Percentiles rank a stretch among this genome's conserved stretches.
phyloP scores from a whole-genome alignment of 2,329 filamentous ascomycete genomes.

The Colletotrichum higginsianum region DNA sequence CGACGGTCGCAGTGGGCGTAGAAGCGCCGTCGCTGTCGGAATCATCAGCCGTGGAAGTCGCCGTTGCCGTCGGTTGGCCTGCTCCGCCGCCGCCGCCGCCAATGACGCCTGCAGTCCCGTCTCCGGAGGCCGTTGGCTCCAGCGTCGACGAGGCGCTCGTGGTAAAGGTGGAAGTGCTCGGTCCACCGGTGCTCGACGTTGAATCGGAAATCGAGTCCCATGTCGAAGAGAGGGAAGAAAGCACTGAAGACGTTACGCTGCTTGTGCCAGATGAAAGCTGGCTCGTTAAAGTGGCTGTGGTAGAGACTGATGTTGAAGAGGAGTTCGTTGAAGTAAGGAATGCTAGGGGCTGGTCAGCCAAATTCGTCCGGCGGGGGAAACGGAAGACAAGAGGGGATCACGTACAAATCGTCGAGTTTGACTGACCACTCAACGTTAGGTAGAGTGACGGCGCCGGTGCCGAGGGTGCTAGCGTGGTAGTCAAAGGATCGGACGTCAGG shows the following conservation, averaged over 20 bases:
- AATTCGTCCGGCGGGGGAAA: background rate
- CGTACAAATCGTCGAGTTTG: slow-evolving; percentile 48
- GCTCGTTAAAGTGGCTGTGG: slow-evolving; percentile 33
- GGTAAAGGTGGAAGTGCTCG: slow-evolving; percentile 24
- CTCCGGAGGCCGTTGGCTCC: slow-evolving; percentile 19
- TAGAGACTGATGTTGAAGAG: slow-evolving; percentile 42
- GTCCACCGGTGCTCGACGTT: slow-evolving; percentile 9
- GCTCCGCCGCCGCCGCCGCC: slow-evolving; percentile 29
- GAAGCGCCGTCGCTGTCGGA: slow-evolving; percentile 18
- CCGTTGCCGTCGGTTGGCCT: slow-evolving; percentile 32
- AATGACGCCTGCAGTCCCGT: slow-evolving; percentile 11
- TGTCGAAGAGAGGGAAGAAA: slow-evolving; percentile 33
- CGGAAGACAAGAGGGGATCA: background rate
- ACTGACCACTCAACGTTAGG: slow-evolving; percentile 40
- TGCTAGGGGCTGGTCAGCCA: slow-evolving; percentile 29
- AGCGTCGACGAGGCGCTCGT: slow-evolving; percentile 29
- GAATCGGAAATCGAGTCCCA: slow-evolving; percentile 6
- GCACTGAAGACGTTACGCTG: slow-evolving; percentile 32
- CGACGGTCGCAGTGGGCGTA: slow-evolving; percentile 52
- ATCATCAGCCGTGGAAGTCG: slow-evolving; percentile 44
- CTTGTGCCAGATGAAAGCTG: slow-evolving; percentile 34
- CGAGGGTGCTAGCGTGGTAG: slow-evolving; percentile 39
- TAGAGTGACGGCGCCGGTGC: slow-evolving; percentile 36
- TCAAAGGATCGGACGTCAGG: slow-evolving; percentile 52
- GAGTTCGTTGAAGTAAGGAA: slow-evolving; percentile 40